Conservation (phyloP, 2,329 filamentous ascomycete species). For the Aspergillus japonicus region DNA sequence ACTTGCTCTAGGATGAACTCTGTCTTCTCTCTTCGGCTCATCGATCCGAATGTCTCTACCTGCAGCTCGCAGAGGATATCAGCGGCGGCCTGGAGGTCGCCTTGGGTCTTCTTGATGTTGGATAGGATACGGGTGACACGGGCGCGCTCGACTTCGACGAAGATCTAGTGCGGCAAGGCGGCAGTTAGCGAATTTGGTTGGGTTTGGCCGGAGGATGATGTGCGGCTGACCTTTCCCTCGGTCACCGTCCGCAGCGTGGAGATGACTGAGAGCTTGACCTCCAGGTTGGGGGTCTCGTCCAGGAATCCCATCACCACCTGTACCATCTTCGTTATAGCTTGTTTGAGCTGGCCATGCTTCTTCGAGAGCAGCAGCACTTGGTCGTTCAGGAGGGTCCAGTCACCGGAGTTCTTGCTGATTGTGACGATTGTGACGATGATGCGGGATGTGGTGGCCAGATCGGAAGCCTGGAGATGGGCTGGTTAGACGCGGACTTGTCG, state of each 20-base stretch:
- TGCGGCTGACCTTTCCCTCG: slow-evolving; percentile 76
- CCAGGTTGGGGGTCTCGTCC: slow-evolving; percentile 76
- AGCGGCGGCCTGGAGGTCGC: slow-evolving; percentile 82
- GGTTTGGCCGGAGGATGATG: neutral
- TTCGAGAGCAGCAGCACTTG: slow-evolving; percentile 94
- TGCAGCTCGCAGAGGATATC: slow-evolving; percentile 96
- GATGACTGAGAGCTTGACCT: slow-evolving; percentile 89
- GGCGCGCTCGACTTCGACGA: slow-evolving; percentile 96
- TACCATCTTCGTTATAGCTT: slow-evolving; percentile 98
- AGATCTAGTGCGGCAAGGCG: slow-evolving; percentile 61
- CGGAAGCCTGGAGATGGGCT: slow-evolving; percentile 67
- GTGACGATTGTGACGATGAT: slow-evolving; percentile 85
- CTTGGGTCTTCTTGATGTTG: slow-evolving; percentile 95
- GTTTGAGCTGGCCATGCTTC: slow-evolving; percentile 99
- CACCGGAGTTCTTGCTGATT: slow-evolving; percentile 86
- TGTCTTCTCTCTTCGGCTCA: slow-evolving; percentile 95
- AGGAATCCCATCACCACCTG: slow-evolving; percentile 93
- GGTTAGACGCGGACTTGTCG: slow-evolving; percentile 11
- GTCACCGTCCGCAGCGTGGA: slow-evolving; percentile 95
- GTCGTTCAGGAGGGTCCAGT: slow-evolving; percentile 95
- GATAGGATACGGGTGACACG: slow-evolving; percentile 93
- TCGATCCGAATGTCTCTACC: slow-evolving; percentile 97
- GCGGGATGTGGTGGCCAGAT: slow-evolving; percentile 91
- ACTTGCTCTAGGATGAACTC: slow-evolving; percentile 98
- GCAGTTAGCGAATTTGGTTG: neutral